These are phyloP conservation scores for Trypanosoma platydactyli DNA, from an alignment of 208 protist species.

Conservation along the genomic window DNA sequence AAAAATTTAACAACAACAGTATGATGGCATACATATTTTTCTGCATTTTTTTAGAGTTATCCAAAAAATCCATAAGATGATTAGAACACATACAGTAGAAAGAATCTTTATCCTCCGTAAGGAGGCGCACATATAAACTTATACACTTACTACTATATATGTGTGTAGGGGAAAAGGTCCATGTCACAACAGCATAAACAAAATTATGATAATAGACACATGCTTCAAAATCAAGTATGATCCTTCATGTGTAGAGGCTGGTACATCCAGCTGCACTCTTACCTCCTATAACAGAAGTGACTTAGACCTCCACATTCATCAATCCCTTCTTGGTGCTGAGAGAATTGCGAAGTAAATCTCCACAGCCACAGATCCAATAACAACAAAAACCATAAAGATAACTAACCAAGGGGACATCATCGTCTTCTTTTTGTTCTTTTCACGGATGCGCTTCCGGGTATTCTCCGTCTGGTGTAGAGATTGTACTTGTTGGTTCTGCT, in stretches of 20 bases:
- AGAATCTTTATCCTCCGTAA: constrained; percentile 25
- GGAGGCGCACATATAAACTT: background rate
- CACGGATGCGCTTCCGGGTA: constrained; percentile 51
- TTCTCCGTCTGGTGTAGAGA: constrained; percentile 55
- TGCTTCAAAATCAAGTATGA: too few species aligned
- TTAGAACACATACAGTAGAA: constrained; percentile 12
- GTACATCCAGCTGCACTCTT: too few species aligned
- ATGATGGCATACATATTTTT: background rate
- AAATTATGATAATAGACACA: background rate
- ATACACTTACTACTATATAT: constrained; percentile 9
- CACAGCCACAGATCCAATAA: constrained; percentile 68
- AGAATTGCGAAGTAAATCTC: constrained; percentile 74
- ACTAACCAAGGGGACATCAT: constrained; percentile 51
- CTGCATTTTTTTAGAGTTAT: background rate
- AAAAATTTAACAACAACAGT: too few species aligned
- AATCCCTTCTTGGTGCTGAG: constrained; percentile 57
- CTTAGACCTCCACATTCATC: too few species aligned
- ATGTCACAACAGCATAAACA: background rate
- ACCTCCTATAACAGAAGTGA: too few species aligned
- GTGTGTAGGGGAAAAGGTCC: background rate
- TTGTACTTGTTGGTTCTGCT: constrained; percentile 32
- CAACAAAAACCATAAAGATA: constrained; percentile 59
- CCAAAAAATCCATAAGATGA: too few species aligned
- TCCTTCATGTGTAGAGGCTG: too few species aligned
- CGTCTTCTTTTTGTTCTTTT: constrained; percentile 46